Evolutionary conservation across 768 basidiomycete genomes (phyloP).

Genomic region (Sporobolomyces roseus): DNA sequence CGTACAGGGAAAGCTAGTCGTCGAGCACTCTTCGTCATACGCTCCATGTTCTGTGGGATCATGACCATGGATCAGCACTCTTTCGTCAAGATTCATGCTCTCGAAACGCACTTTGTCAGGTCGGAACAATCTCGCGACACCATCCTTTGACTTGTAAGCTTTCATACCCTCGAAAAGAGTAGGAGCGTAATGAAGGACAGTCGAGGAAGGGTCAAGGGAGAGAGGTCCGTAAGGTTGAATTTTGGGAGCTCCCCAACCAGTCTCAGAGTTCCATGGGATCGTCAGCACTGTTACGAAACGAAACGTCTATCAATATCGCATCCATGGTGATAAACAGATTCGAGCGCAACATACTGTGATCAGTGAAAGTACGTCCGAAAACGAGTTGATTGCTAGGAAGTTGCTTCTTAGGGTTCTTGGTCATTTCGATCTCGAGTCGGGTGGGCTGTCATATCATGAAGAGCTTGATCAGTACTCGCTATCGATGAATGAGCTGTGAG

Average conservation of each 20-base stretch:
- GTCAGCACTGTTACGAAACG: slow-evolving; percentile 31
- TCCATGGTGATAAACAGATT: too few relatives aligned
- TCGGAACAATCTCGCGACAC: slow-evolving; percentile 76
- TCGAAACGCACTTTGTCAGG: slow-evolving; percentile 62
- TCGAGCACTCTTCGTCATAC: slow-evolving; percentile 79
- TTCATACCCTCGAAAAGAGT: slow-evolving; percentile 89
- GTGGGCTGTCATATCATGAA: slow-evolving; percentile 15
- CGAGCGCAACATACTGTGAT: slow-evolving; percentile 39
- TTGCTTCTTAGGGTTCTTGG: slow-evolving; percentile 57
- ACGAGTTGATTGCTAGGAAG: slow-evolving; percentile 66
- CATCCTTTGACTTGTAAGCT: slow-evolving; percentile 70
- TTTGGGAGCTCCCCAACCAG: slow-evolving; percentile 77
- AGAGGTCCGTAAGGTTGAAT: slow-evolving; percentile 81
- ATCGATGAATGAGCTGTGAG: not conserved
- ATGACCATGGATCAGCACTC: not conserved
- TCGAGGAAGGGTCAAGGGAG: slow-evolving; percentile 67
- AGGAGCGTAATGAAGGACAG: slow-evolving; percentile 90
- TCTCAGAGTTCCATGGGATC: slow-evolving; percentile 61
- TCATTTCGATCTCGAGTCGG: slow-evolving; percentile 32
- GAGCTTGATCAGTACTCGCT: not conserved
- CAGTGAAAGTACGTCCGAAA: slow-evolving; percentile 74
- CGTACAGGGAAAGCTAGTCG: slow-evolving; percentile 51
- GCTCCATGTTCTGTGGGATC: slow-evolving; percentile 70
- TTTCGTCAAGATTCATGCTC: too few relatives aligned
- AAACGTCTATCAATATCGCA: not conserved